Percentiles rank a stretch among this genome's conserved stretches.
Conservation (phyloP, 1,139 yeast species). For the Blastobotrys malaysiensis region DNA sequence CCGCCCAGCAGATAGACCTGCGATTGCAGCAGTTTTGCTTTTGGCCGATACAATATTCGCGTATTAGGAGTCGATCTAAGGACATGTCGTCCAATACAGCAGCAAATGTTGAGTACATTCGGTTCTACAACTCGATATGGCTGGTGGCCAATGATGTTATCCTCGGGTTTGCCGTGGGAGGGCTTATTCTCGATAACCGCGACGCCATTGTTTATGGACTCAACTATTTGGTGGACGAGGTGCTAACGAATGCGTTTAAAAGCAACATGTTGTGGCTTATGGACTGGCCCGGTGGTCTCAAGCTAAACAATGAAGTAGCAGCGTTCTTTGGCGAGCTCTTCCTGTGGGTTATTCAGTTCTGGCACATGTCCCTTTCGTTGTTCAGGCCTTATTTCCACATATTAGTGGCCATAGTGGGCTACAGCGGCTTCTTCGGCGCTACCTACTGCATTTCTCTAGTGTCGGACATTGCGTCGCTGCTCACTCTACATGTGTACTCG, state of each 20-base stretch:
- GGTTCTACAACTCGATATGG: constrained; percentile 87
- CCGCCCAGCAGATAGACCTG: constrained; percentile 73
- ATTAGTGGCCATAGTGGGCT: constrained; percentile 36
- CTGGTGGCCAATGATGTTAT: constrained; percentile 75
- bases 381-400: constrained; percentile 33
- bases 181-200: constrained; percentile 45
- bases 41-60: constrained; percentile 75
- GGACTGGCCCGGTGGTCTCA: constrained; percentile 90
- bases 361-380: constrained; percentile 38
- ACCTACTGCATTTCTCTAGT: constrained; percentile 63
- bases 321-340: constrained; percentile 80
- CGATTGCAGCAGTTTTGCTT: constrained; percentile 72
- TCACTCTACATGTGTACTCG: constrained; percentile 68
- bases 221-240: constrained; percentile 34
- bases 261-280: constrained; percentile 67
- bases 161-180: constrained; percentile 60
- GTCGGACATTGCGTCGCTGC: constrained; percentile 57
- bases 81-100: constrained; percentile 35
- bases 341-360: constrained; percentile 75
- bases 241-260: constrained; percentile 40
- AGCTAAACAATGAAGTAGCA: constrained; percentile 82
- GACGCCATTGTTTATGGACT: constrained; percentile 30
- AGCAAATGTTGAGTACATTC: constrained; percentile 62
- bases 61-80: constrained; percentile 38
- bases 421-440: constrained; percentile 48